These are phyloP conservation scores for Schizonepeta tenuifolia DNA, from an alignment of 257 asterid genomes.

Conservation along the genomic window DNA sequence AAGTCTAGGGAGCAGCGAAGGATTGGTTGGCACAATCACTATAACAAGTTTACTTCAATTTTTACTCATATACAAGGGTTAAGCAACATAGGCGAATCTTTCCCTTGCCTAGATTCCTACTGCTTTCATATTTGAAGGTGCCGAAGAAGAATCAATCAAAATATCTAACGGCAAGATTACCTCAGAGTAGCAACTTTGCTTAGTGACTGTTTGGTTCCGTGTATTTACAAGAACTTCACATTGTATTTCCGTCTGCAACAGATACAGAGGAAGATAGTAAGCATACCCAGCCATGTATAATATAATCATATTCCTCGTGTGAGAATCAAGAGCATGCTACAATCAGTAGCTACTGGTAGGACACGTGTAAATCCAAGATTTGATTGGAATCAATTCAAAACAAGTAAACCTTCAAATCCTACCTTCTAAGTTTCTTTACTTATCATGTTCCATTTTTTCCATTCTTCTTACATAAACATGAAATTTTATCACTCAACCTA, in stretches of 20 bases:
- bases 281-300: neutral
- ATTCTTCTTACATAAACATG: constrained; percentile 19
- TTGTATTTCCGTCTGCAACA: constrained; percentile 49
- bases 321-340: constrained; percentile 9
- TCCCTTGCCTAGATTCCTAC: constrained; percentile 7
- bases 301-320: neutral
- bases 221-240: constrained; percentile 53
- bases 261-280: constrained; percentile 27
- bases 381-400: neutral
- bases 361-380: neutral
- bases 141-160: neutral
- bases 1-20: neutral
- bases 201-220: constrained; percentile 38
- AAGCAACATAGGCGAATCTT: neutral
- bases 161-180: constrained; percentile 33
- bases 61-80: neutral
- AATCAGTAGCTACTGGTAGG: neutral
- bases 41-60: constrained; percentile 5
- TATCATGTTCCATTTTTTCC: neutral
- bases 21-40: neutral
- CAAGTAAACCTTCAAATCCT: neutral
- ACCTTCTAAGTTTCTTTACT: neutral
- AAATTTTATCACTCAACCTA: neutral
- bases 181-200: constrained; percentile 64
- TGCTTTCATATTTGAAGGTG: neutral